Percentiles rank a stretch among this genome's conserved stretches.
phyloP scores from a whole-genome alignment of 2,329 filamentous ascomycete genomes.

The Ophiocordyceps australis region DNA sequence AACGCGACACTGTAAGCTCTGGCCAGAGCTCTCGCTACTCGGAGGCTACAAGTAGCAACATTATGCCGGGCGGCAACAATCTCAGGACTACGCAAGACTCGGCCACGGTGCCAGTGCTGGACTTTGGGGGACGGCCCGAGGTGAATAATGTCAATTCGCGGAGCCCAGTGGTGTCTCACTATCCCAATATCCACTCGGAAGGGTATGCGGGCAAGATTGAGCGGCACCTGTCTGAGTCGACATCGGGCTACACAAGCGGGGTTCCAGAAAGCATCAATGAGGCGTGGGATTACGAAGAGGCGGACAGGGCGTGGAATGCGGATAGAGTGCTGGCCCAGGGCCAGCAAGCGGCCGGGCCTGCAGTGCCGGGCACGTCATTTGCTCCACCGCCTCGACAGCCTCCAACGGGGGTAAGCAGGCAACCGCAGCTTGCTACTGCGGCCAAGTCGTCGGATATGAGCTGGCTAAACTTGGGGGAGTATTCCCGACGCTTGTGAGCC shows the following conservation, averaged over 20 bases:
- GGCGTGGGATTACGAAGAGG: conserved; percentile 29
- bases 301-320: conserved; percentile 26
- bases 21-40: conserved; percentile 40
- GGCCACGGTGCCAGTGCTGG: conserved; percentile 51
- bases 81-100: conserved; percentile 43
- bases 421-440: conserved; percentile 31
- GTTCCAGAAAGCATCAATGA: conserved; percentile 45
- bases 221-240: conserved; percentile 29
- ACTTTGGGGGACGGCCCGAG: conserved; percentile 42
- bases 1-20: conserved; percentile 32
- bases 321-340: conserved; percentile 27
- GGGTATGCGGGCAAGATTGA: conserved; percentile 45
- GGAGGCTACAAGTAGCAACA: conserved; percentile 7
- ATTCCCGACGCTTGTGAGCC: conserved; percentile 8
- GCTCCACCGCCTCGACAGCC: conserved; percentile 12
- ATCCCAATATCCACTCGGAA: conserved; percentile 31
- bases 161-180: conserved; percentile 51
- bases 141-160: conserved; percentile 50
- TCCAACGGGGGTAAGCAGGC: conserved; percentile 20
- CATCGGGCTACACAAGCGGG: conserved; percentile 43
- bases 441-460: conserved; percentile 50
- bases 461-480: conserved; percentile 55
- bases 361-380: conserved; percentile 16
- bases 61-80: conserved; percentile 6
- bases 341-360: conserved; percentile 21